Evolutionary conservation across 1,139 yeast genomes (phyloP).

Genomic region (Yamadazyma spencermartinsiae): DNA sequence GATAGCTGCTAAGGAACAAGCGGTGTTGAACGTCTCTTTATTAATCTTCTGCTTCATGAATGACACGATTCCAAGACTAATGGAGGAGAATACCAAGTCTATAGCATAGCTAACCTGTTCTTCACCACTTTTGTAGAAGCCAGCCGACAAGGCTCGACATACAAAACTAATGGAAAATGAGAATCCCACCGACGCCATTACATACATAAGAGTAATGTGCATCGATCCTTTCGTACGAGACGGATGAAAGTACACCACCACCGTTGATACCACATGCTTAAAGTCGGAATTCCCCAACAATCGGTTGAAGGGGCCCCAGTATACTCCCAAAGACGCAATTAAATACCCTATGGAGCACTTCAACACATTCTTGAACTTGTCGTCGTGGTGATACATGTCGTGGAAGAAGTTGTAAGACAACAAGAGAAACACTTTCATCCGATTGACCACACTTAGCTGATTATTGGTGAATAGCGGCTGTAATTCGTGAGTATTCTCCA

Average conservation of each 20-base stretch:
- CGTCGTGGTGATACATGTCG: conserved; percentile 16
- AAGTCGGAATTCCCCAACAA: conserved; percentile 68
- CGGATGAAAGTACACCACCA: conserved; percentile 84
- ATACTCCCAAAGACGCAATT: conserved; percentile 75
- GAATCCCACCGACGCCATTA: conserved; percentile 53
- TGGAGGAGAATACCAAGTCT: conserved; percentile 55
- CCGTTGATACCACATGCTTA: conserved; percentile 81
- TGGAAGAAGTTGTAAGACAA: conserved; percentile 3
- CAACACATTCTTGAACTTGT: conserved; percentile 36
- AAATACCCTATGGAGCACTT: conserved; percentile 75
- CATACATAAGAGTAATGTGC: conserved; percentile 72
- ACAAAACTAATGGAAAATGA: conserved; percentile 56
- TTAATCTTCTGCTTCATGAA: conserved; percentile 67
- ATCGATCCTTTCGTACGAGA: conserved; percentile 77
- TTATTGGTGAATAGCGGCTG: conserved; percentile 5
- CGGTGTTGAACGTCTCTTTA: conserved; percentile 74
- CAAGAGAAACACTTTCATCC: conserved; percentile 10
- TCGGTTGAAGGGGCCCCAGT: conserved; percentile 54
- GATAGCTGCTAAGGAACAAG: conserved; percentile 76
- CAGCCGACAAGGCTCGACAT: conserved; percentile 55
- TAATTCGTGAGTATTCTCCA: conserved; percentile 5
- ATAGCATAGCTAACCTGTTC: conserved; percentile 55
- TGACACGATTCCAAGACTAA: conserved; percentile 65
- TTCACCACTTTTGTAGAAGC: conserved; percentile 45
- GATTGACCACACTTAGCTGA: conserved; percentile 7